Evolutionary conservation across 306 rosid species (phyloP).

Genomic region (Herpetospermum pedunculosum): DNA sequence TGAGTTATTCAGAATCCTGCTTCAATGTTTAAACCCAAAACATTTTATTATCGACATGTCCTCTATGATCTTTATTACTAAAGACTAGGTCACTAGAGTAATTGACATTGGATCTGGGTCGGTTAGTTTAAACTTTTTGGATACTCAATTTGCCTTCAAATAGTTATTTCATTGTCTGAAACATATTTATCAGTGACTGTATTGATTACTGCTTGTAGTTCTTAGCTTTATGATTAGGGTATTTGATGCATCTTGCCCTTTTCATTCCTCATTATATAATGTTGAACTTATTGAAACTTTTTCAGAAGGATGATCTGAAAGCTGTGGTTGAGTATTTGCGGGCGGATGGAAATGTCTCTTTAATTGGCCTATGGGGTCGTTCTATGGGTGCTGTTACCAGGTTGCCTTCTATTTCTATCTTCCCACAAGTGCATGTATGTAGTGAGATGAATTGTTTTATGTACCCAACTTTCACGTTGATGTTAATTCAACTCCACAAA

Average conservation of each 20-base stretch:
- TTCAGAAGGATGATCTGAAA: slow-evolving; percentile 77
- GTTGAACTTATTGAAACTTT: neutral
- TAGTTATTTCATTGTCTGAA: neutral
- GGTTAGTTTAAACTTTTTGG: neutral
- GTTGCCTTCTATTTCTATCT: slow-evolving; percentile 24
- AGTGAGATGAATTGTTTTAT: slow-evolving; percentile 1
- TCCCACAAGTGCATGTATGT: neutral
- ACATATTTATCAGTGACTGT: neutral
- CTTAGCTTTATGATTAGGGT: neutral
- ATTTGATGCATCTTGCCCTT: neutral
- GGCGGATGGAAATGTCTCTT: slow-evolving; percentile 77
- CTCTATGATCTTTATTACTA: neutral
- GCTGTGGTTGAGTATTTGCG: slow-evolving; percentile 80
- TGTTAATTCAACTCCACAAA: neutral
- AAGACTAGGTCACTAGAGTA: neutral
- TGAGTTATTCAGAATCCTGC: neutral
- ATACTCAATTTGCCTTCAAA: neutral
- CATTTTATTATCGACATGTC: neutral
- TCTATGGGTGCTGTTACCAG: slow-evolving; percentile 99
- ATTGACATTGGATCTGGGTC: neutral
- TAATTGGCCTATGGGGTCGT: slow-evolving; percentile 99
- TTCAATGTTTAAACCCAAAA: neutral
- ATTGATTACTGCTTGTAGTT: neutral
- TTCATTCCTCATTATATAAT: neutral
- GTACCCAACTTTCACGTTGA: neutral